These are phyloP conservation scores for Fusarium caatingaense DNA, from an alignment of 2,329 filamentous ascomycete genomes.

Conservation along the genomic window DNA sequence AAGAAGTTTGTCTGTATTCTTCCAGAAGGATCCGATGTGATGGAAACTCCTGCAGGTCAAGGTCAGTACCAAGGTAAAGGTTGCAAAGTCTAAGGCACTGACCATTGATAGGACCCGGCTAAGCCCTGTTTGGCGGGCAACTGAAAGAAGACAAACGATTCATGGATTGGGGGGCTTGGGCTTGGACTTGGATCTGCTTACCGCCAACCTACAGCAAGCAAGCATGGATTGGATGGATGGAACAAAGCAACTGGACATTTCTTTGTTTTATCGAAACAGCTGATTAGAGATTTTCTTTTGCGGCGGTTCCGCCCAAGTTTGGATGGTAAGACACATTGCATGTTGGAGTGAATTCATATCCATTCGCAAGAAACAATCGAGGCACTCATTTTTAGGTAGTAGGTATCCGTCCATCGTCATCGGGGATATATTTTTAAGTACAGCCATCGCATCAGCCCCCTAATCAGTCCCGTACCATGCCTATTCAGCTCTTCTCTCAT, in stretches of 20 bases:
- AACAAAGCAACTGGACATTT: background rate
- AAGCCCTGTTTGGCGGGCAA: constrained; percentile 5
- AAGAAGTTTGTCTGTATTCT: background rate
- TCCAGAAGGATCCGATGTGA: background rate
- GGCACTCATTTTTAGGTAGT: background rate
- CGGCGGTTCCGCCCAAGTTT: background rate
- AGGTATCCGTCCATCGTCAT: background rate
- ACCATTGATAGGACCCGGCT: background rate
- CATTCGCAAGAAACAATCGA: background rate
- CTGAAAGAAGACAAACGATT: background rate
- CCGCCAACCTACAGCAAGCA: constrained; percentile 6
- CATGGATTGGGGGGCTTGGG: background rate
- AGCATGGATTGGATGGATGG: background rate
- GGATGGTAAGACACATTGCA: background rate
- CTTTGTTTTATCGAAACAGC: background rate
- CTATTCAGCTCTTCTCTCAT: background rate
- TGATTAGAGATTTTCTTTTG: background rate
- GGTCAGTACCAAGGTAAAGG: background rate
- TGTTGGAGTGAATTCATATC: background rate
- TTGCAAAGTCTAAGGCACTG: background rate
- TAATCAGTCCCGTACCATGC: background rate
- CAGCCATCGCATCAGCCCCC: background rate
- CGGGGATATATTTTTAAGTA: background rate
- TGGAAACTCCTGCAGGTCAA: background rate
- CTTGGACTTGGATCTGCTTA: constrained; percentile 7